These are phyloP conservation scores for Sporopachydermia quercuum DNA, from an alignment of 805 yeast species.

Conservation along the genomic window DNA sequence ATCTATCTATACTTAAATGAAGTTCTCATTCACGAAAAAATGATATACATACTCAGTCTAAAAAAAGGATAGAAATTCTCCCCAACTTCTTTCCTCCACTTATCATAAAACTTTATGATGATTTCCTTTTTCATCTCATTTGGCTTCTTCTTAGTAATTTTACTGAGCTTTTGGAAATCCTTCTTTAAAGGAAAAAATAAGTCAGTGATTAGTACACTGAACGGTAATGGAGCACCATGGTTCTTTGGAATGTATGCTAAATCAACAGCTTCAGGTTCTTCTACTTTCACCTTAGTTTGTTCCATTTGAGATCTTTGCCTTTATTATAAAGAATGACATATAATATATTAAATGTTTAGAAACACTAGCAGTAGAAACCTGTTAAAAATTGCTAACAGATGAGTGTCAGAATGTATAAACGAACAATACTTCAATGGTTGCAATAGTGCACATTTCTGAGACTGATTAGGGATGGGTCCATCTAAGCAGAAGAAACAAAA, in stretches of 20 bases:
- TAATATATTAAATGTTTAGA: no score
- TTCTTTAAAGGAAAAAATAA: slow-evolving; percentile 27
- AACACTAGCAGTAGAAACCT: no score
- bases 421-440: no score
- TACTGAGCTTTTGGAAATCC: slow-evolving; percentile 14
- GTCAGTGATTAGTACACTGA: slow-evolving; percentile 24
- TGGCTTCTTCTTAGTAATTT: slow-evolving; percentile 7
- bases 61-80: slow-evolving; percentile 54
- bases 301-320: no score
- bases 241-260: slow-evolving; percentile 19
- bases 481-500: no score
- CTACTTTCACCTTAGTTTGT: background rate
- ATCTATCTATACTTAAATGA: no score
- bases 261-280: slow-evolving; percentile 1
- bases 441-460: no score
- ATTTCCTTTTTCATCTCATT: slow-evolving; percentile 11
- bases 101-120: slow-evolving; percentile 26
- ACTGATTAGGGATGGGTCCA: no score
- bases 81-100: slow-evolving; percentile 44
- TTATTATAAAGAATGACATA: no score
- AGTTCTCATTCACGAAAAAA: no score
- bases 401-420: no score
- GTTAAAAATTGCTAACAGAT: no score
- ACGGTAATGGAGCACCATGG: slow-evolving; percentile 26
- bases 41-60: slow-evolving; percentile 28